phyloP scores from a whole-genome alignment of 2,329 filamentous ascomycete genomes.

The Botrytis byssoidea region DNA sequence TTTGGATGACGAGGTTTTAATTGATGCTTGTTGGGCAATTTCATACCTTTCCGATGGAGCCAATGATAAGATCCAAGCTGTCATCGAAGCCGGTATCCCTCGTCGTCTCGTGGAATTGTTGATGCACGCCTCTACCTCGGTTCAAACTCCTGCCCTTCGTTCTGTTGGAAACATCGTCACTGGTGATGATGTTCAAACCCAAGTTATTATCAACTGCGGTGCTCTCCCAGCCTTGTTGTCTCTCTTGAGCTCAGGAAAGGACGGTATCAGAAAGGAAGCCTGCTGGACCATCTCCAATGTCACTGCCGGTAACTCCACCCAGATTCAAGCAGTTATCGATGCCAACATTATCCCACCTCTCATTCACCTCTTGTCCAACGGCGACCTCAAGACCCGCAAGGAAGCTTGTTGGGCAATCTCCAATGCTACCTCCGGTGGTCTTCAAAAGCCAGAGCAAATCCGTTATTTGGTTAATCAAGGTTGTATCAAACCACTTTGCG shows the following conservation, averaged over 20 bases:
- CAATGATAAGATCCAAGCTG: constrained; percentile 99
- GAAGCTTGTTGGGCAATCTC: constrained; percentile 99
- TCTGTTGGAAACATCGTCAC: constrained; percentile 99
- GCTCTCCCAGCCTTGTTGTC: constrained; percentile 89
- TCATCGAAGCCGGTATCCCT: constrained; percentile 97
- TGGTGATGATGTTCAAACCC: constrained; percentile 96
- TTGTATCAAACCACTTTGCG: constrained; percentile 96
- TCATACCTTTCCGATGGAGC: constrained; percentile 97
- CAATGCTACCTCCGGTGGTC: constrained; percentile 93
- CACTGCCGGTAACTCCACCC: constrained; percentile 93
- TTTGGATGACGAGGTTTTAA: constrained; percentile 94
- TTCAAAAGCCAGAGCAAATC: constrained; percentile 99
- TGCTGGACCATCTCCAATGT: constrained; percentile 99
- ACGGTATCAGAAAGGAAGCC: constrained; percentile 97
- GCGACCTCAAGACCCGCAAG: constrained; percentile 98
- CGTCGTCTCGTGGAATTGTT: constrained; percentile 93
- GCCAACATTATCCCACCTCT: constrained; percentile 95
- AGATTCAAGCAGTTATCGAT: constrained; percentile 96
- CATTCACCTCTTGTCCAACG: constrained; percentile 93
- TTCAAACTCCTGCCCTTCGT: constrained; percentile 93
- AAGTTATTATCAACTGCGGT: constrained; percentile 99
- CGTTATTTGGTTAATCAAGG: constrained; percentile 90
- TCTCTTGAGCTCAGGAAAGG: constrained; percentile 93
- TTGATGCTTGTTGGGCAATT: constrained; percentile 99
- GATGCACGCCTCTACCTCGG: constrained; percentile 97